Conservation (phyloP, 2,329 filamentous ascomycete genomes). For the Nannizziopsis barbatae region DNA sequence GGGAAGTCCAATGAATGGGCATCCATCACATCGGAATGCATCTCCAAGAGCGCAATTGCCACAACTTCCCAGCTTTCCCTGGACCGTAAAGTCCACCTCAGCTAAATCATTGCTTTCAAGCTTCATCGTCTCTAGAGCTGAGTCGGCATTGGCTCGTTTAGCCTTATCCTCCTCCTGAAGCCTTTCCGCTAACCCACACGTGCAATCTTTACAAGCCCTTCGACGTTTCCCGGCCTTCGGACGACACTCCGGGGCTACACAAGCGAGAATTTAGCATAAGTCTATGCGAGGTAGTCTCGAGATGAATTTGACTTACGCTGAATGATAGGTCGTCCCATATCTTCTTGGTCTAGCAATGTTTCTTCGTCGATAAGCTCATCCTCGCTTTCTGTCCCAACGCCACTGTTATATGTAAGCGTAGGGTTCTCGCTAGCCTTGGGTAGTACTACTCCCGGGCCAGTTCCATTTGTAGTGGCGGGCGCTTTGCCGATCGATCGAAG, state of each 20-base stretch:
- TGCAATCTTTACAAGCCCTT: constrained; percentile 95
- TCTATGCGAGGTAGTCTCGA: neutral
- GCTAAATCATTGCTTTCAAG: constrained; percentile 66
- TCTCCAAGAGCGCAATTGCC: constrained; percentile 90
- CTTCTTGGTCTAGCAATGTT: constrained; percentile 70
- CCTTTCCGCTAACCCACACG: constrained; percentile 77
- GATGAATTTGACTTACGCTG: constrained; percentile 55
- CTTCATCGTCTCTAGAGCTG: constrained; percentile 45
- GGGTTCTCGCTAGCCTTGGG: constrained; percentile 58
- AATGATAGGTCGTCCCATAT: constrained; percentile 63
- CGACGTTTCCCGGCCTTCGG: constrained; percentile 81
- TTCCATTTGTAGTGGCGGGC: constrained; percentile 13
- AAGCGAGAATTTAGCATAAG: neutral
- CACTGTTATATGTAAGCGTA: constrained; percentile 37
- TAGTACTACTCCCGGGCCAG: constrained; percentile 44
- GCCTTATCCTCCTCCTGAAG: constrained; percentile 73
- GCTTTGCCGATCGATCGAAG: constrained; percentile 57
- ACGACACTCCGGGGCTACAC: constrained; percentile 68
- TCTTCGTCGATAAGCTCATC: constrained; percentile 91
- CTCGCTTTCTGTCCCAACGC: constrained; percentile 49
- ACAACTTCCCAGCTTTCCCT: constrained; percentile 91
- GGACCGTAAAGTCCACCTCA: constrained; percentile 93
- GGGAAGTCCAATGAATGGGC: constrained; percentile 81
- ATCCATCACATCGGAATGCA: constrained; percentile 64
- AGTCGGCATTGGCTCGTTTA: constrained; percentile 54